Evolutionary conservation across 805 yeast genomes (phyloP), one percentile per base, ranked within the genome.

Genomic region (Lipomyces sp.): DNA sequence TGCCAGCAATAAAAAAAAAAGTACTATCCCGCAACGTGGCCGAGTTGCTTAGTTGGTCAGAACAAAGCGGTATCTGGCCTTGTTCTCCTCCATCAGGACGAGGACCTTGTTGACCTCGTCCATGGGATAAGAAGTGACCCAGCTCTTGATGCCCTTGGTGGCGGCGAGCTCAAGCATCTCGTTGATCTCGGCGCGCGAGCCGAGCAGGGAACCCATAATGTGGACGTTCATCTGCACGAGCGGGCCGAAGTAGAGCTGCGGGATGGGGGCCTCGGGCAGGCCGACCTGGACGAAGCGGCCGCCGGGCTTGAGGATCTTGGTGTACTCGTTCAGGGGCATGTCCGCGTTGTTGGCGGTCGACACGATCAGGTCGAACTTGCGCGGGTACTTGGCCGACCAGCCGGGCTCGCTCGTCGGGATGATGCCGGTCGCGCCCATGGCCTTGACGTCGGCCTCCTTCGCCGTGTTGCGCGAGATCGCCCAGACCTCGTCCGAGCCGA

Each of bases 91-190:
- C 60, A 57, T 57, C 16, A 47, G 41, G 44, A 28, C 26, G 16
- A 57, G 43, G 21, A 51, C 60, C 39, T 49, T 29, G 49, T 57
- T 57, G 37, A 57, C 60, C 42, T 57, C 57, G 11, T 39, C 47
- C 57, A 61, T 52, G 13, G 63, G 63, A 42, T 49, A 43, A 28
- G 39, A 22, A 24, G 47, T 43, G 33, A 61, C 44, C 64, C 63
- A 59, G 24, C 57, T 43, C 53, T 49, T 53, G 44, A 61, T 46
- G 36, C 60, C 53, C 28, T 81, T 73, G 59, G 80, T 74, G 19
- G 77, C 79, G 19, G 89, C 85, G 55, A 85, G 64, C 39, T 80
- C 71, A 60, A 86, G 73, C 81, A 86, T 77, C 58, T 82, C 84
- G 40, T 73, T 64, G 60, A 84, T 83, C 69, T 84, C 90, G 43